Conservation (phyloP, 2,329 filamentous ascomycete species). For the Aotearoamyces nothofagi region DNA sequence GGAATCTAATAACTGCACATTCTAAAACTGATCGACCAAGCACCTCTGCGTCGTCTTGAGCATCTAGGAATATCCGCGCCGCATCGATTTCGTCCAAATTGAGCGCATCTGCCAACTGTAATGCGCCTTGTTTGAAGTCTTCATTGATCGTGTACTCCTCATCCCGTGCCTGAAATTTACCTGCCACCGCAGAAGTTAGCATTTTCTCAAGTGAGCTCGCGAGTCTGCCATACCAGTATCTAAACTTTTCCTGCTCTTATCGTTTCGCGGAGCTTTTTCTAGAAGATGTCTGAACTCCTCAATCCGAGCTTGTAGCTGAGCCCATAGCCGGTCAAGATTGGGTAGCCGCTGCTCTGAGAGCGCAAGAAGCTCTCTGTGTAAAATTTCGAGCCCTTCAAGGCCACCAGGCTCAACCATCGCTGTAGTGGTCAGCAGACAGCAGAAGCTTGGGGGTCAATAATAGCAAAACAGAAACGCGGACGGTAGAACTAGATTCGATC, state of each 20-base stretch:
- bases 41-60: slow-evolving; percentile 50
- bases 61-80: slow-evolving; percentile 59
- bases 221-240: slow-evolving; percentile 38
- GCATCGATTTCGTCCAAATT: slow-evolving; percentile 83
- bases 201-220: slow-evolving; percentile 11
- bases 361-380: slow-evolving; percentile 73
- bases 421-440: no score
- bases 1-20: slow-evolving; percentile 73
- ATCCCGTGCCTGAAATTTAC: slow-evolving; percentile 59
- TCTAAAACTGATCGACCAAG: slow-evolving; percentile 62
- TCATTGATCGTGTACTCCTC: slow-evolving; percentile 70
- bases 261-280: slow-evolving; percentile 59
- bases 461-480: no score
- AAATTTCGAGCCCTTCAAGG: slow-evolving; percentile 63
- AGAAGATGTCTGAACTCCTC: slow-evolving; percentile 57
- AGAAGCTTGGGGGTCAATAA: no score
- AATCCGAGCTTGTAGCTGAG: slow-evolving; percentile 49
- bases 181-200: no score
- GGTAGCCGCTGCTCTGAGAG: slow-evolving; percentile 57
- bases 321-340: slow-evolving; percentile 52
- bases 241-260: slow-evolving; percentile 58
- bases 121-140: slow-evolving; percentile 69
- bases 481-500: no score
- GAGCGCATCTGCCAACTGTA: slow-evolving; percentile 75
- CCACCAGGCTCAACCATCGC: slow-evolving; percentile 63